Evolutionary conservation across 2,329 filamentous ascomycete species (phyloP).

Genomic region (Geosmithia flava): DNA sequence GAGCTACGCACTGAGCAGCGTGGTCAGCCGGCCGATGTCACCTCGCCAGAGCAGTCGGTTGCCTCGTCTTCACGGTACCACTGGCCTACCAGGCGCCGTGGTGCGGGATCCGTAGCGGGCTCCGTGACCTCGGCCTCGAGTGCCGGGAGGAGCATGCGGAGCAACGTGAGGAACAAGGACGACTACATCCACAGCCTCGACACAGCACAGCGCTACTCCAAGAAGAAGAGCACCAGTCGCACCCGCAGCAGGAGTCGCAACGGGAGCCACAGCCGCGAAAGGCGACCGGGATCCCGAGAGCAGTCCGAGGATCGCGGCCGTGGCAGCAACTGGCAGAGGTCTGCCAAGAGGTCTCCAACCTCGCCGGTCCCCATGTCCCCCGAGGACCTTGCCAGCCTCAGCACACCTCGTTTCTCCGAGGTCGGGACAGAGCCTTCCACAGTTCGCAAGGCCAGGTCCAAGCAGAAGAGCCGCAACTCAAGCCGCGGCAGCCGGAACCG

Average conservation of each 20-base stretch:
- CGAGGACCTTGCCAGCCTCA: slow-evolving; percentile 61
- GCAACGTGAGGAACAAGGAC: slow-evolving; percentile 46
- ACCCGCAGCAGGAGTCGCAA: slow-evolving; percentile 38
- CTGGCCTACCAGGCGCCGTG: slow-evolving; percentile 37
- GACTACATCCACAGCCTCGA: slow-evolving; percentile 83
- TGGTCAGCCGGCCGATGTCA: slow-evolving; percentile 25
- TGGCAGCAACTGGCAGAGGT: slow-evolving; percentile 32
- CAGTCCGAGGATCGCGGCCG: slow-evolving; percentile 60
- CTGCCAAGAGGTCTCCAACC: slow-evolving; percentile 73
- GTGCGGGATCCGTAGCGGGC: slow-evolving; percentile 42
- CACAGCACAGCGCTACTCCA: slow-evolving; percentile 53
- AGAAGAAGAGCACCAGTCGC: slow-evolving; percentile 38
- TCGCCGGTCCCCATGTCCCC: slow-evolving; percentile 93
- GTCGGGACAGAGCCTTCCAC: slow-evolving; percentile 26
- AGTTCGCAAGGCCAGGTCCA: slow-evolving; percentile 25
- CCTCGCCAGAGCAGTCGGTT: slow-evolving; percentile 42
- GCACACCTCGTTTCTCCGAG: slow-evolving; percentile 26
- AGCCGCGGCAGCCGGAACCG: slow-evolving; percentile 35
- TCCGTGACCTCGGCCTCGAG: slow-evolving; percentile 45
- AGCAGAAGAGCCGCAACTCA: slow-evolving; percentile 29
- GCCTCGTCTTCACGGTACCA: slow-evolving; percentile 40
- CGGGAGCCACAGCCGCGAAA: slow-evolving; percentile 35
- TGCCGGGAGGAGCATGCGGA: slow-evolving; percentile 33
- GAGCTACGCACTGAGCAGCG: slow-evolving; percentile 37
- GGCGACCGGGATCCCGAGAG: slow-evolving; percentile 43